phyloP scores from a whole-genome alignment of 2,329 filamentous ascomycete genomes.

The Mycosphaerella arachidis region DNA sequence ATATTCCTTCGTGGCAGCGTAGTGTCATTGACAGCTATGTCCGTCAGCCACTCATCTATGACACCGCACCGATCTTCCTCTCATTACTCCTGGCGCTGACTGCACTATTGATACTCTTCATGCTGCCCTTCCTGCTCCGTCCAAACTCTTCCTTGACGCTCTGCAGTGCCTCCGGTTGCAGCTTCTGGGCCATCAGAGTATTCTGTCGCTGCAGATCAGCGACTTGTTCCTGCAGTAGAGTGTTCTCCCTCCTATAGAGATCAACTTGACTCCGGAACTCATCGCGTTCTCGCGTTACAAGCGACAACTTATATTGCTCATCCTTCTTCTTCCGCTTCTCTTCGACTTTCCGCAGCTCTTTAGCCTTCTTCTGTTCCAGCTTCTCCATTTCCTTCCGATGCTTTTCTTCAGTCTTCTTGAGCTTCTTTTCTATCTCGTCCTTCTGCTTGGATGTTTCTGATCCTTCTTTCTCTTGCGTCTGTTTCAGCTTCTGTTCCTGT shows the following conservation, averaged over 20 bases:
- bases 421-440: conserved; percentile 61
- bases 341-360: conserved; percentile 40
- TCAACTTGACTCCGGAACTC: conserved; percentile 44
- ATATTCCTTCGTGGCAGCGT: background rate
- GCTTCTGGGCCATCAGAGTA: conserved; percentile 44
- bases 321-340: conserved; percentile 43
- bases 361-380: conserved; percentile 38
- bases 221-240: conserved; percentile 48
- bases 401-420: conserved; percentile 61
- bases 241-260: conserved; percentile 46
- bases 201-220: conserved; percentile 56
- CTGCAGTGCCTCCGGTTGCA: conserved; percentile 32
- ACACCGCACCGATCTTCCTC: background rate
- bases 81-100: background rate
- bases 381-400: conserved; percentile 60
- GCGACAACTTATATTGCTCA: conserved; percentile 45
- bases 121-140: conserved; percentile 9
- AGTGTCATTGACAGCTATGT: background rate
- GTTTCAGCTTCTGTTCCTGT: conserved; percentile 44
- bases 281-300: conserved; percentile 47
- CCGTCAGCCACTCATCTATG: background rate
- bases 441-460: conserved; percentile 56
- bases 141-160: conserved; percentile 16
- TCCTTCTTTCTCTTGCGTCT: conserved; percentile 34
- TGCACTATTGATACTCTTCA: conserved; percentile 14